Conservation (phyloP, 2,329 filamentous ascomycete genomes). For the Metarhizium anisopliae region DNA sequence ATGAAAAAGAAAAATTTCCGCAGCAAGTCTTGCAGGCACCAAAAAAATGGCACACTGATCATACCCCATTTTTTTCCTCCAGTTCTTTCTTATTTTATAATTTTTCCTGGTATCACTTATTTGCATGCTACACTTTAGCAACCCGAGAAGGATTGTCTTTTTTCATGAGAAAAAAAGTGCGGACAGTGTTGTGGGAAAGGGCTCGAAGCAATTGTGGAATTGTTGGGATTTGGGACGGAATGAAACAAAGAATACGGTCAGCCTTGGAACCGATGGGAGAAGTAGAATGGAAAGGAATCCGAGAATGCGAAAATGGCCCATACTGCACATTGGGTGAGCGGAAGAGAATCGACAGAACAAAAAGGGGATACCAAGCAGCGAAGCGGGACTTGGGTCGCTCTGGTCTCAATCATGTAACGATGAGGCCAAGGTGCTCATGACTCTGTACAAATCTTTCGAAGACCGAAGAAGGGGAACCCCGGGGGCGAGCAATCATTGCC, state of each 20-base stretch:
- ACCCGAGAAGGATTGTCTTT: constrained; percentile 6
- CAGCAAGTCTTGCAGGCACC: constrained; percentile 29
- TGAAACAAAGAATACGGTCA: constrained; percentile 18
- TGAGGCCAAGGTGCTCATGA: constrained; percentile 13
- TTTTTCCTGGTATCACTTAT: constrained; percentile 16
- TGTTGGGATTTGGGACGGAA: constrained; percentile 15
- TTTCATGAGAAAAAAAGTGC: constrained; percentile 8
- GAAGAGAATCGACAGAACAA: background rate
- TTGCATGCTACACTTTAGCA: constrained; percentile 14
- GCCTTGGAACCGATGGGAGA: constrained; percentile 12
- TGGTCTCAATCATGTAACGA: constrained; percentile 1
- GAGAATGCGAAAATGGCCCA: constrained; percentile 23
- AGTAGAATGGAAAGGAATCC: constrained; percentile 13
- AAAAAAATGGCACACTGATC: constrained; percentile 29
- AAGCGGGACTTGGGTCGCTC: background rate
- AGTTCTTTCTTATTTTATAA: constrained; percentile 14
- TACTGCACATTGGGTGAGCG: background rate
- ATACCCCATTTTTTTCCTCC: constrained; percentile 22
- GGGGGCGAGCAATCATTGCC: constrained; percentile 9
- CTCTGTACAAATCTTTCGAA: constrained; percentile 22
- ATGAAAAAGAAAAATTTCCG: constrained; percentile 18
- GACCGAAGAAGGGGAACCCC: background rate
- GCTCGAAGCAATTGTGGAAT: constrained; percentile 1
- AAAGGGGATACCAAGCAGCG: background rate
- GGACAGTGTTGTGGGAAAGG: constrained; percentile 4